A percentile compares a stretch with the other conserved stretches of the same genome.
phyloP scores from a whole-genome alignment of 1,139 yeast genomes.

The Scheffersomyces lignicola region DNA sequence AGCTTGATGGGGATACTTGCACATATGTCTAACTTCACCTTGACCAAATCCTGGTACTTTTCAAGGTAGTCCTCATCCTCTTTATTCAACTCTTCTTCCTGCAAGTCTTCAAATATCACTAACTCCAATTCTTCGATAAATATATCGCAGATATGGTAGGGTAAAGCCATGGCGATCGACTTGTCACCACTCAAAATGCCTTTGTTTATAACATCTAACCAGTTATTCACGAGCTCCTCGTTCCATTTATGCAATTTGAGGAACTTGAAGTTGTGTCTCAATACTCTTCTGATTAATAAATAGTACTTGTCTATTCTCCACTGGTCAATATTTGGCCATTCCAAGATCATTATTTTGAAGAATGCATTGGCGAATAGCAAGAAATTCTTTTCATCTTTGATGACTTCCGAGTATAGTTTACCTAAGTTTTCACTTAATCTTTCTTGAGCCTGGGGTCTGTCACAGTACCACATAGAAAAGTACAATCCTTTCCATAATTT shows the following conservation, averaged over 20 bases:
- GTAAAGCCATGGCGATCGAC: conserved; percentile 70
- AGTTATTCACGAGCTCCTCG: conserved; percentile 43
- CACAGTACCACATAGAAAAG: conserved; percentile 95
- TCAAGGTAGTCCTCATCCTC: conserved; percentile 22
- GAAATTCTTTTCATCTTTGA: conserved; percentile 24
- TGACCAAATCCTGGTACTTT: conserved; percentile 25
- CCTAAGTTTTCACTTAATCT: conserved; percentile 76
- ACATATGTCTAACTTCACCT: conserved; percentile 31
- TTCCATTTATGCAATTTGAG: conserved; percentile 61
- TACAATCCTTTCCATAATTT: conserved; percentile 94
- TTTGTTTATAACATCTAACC: conserved; percentile 40
- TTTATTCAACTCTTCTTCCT: conserved; percentile 40
- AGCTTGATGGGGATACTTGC: conserved; percentile 52
- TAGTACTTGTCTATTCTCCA: conserved; percentile 87
- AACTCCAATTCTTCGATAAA: conserved; percentile 81
- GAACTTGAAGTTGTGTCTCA: conserved; percentile 63
- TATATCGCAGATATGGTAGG: conserved; percentile 84
- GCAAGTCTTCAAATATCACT: conserved; percentile 51
- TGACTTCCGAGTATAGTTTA: conserved; percentile 49
- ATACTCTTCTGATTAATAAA: conserved; percentile 73
- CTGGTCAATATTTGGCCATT: conserved; percentile 84
- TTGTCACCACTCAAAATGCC: conserved; percentile 58
- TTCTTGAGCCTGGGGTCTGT: conserved; percentile 90
- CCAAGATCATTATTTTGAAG: conserved; percentile 76
- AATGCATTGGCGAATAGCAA: conserved; percentile 66